Conservation (phyloP, 768 basidiomycete genomes). For the Gymnopilus dilepis region DNA sequence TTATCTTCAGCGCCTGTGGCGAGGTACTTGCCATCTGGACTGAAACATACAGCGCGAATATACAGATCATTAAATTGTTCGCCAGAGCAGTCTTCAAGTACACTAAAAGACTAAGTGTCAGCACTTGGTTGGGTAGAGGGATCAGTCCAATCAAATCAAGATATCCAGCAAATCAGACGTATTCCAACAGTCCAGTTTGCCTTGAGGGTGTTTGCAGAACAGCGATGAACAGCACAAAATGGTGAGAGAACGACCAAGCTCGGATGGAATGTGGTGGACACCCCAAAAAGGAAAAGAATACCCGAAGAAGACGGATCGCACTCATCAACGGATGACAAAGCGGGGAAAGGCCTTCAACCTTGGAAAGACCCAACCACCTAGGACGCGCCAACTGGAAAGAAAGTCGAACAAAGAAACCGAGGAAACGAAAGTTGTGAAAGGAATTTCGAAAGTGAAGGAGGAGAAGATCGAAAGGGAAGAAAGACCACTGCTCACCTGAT, state of each 20-base stretch:
- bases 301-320: not conserved
- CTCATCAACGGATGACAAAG: conserved; percentile 10
- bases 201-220: too few species aligned
- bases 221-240: too few species aligned
- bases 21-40: conserved; percentile 90
- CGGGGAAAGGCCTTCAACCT: too few species aligned
- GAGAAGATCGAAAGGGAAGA: not conserved
- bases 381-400: not conserved
- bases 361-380: too few species aligned
- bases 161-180: too few species aligned
- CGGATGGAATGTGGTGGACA: too few species aligned
- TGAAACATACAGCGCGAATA: conserved; percentile 95
- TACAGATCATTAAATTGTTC: conserved; percentile 85
- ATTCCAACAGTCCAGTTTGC: too few species aligned
- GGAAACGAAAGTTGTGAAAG: too few species aligned
- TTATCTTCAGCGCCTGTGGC: conserved; percentile 97
- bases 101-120: conserved; percentile 47
- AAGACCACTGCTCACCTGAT: conserved; percentile 63
- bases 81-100: conserved; percentile 77
- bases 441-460: not conserved
- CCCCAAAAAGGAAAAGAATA: not conserved
- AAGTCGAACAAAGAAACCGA: not conserved
- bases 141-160: too few species aligned
- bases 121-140: too few species aligned
- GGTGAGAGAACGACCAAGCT: too few species aligned